Base-by-base conservation (phyloP, 768 basidiomycete genomes). In the Russula dissimulans region DNA sequence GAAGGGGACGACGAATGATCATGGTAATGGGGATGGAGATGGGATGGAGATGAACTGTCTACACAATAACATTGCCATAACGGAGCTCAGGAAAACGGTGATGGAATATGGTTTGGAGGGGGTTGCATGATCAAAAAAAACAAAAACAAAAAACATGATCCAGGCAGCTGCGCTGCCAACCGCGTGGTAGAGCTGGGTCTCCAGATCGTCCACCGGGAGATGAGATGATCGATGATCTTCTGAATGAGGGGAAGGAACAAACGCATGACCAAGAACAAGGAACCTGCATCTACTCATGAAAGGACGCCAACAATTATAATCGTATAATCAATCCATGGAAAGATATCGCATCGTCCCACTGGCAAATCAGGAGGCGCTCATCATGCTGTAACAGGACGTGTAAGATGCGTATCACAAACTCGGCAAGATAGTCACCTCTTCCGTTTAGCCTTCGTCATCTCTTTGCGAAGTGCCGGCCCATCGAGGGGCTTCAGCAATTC, bases 391-490 rank as follows among this genome's bases (percentile, higher is more conserved):
- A 56, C 6, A 8, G 8, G 11, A 41, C 4, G 15, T n/a, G 43
- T 54, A n/a, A 56, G 57, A 52, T 49, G 7, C 44, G 38, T 11
- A 15, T 39, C 22, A 18, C 32, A 32, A 22, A 38, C 3, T 10
- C 11, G 11, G 41, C 5, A 46, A 39, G 11, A 3, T 29, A 15
- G 0, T 55, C 62, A 90, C 92, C 92, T 95, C 81, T 97, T 97
- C 80, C 95, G 89, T 75, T 95, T 97, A 54, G 91, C 91, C 75
- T 97, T 97, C 44, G 91, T 95, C 94, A 97, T 97, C 73, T 97
- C 95, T 74, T 97, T 97, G 66, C 93, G 88, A 66, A 97, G 75
- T 32, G 94, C 95, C 29, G 93, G 88, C 8, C 91, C 91, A 69
- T 97, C 94, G 66, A 97, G 78, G 17, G 95, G 95, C 73, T 98